Evolutionary conservation across 2,329 filamentous ascomycete genomes (phyloP).

Genomic region (Fusarium keratoplasticum): DNA sequence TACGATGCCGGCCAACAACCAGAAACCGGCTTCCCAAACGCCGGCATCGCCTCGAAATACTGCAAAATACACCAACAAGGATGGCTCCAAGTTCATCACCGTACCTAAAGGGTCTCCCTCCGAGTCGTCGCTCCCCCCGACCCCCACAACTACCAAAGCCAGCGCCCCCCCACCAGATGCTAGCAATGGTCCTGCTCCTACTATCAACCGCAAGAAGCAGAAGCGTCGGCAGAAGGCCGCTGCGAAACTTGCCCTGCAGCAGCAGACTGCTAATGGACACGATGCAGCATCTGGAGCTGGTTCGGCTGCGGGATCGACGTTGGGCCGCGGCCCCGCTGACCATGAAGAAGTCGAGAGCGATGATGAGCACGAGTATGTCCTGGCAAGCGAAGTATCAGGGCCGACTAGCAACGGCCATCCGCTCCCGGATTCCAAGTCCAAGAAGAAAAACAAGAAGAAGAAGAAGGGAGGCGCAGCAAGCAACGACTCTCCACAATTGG

Average conservation of each 20-base stretch:
- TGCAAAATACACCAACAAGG: slow-evolving; percentile 74
- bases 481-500: slow-evolving; percentile 34
- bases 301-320: slow-evolving; percentile 36
- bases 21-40: slow-evolving; percentile 60
- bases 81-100: slow-evolving; percentile 77
- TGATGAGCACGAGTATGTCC: slow-evolving; percentile 61
- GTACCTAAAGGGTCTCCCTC: slow-evolving; percentile 67
- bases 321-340: slow-evolving; percentile 48
- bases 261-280: slow-evolving; percentile 56
- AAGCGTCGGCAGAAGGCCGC: slow-evolving; percentile 91
- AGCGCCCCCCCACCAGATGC: slow-evolving; percentile 46
- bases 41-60: slow-evolving; percentile 66
- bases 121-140: slow-evolving; percentile 66
- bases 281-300: slow-evolving; percentile 45
- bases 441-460: slow-evolving; percentile 78
- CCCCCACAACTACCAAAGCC: slow-evolving; percentile 58
- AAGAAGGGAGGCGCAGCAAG: slow-evolving; percentile 59
- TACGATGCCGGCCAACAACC: slow-evolving; percentile 65
- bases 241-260: slow-evolving; percentile 67
- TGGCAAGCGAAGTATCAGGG: slow-evolving; percentile 49
- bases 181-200: slow-evolving; percentile 53
- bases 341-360: slow-evolving; percentile 68
- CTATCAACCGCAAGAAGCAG: slow-evolving; percentile 93
- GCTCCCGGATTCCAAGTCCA: slow-evolving; percentile 55
- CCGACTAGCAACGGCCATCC: slow-evolving; percentile 47